These are phyloP conservation scores for Colletotrichum trifolii DNA, from an alignment of 2,329 filamentous ascomycete genomes.

Conservation along the genomic window DNA sequence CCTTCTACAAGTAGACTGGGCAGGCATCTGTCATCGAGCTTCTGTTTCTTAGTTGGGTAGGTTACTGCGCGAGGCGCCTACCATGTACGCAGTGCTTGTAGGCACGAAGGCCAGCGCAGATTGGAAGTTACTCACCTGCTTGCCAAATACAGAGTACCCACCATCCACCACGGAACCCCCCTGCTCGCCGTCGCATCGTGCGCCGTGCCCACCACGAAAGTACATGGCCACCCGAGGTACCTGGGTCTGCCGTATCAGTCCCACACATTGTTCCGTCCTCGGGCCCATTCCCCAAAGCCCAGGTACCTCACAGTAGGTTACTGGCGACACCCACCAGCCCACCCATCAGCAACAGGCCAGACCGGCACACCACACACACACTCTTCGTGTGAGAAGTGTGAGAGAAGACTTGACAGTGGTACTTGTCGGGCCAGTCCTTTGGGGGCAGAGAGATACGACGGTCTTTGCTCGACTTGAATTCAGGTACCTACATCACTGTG, in stretches of 20 bases:
- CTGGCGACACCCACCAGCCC: slow-evolving; percentile 16
- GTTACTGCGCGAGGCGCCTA: too few relatives aligned
- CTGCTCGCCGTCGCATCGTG: not conserved
- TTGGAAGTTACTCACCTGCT: too few relatives aligned
- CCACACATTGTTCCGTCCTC: slow-evolving; percentile 3
- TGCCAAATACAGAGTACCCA: too few relatives aligned
- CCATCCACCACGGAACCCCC: not conserved
- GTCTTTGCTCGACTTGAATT: too few relatives aligned
- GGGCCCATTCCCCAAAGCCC: not conserved
- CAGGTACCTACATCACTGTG: not conserved
- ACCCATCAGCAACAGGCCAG: not conserved
- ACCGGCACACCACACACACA: slow-evolving; percentile 16
- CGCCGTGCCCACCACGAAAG: slow-evolving; percentile 1
- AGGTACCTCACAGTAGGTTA: slow-evolving; percentile 31
- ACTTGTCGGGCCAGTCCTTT: too few relatives aligned
- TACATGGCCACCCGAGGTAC: slow-evolving; percentile 5
- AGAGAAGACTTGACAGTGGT: too few relatives aligned
- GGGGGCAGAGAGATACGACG: too few relatives aligned
- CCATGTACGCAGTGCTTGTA: too few relatives aligned
- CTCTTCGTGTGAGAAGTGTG: not conserved
- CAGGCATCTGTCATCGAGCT: too few relatives aligned
- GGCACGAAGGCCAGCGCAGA: too few relatives aligned
- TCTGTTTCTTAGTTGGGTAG: too few relatives aligned
- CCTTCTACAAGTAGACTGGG: too few relatives aligned
- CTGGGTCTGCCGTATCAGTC: slow-evolving; percentile 12